These are phyloP conservation scores for Sugiyamaella marilandica DNA, from an alignment of 805 yeast genomes.

Conservation along the genomic window DNA sequence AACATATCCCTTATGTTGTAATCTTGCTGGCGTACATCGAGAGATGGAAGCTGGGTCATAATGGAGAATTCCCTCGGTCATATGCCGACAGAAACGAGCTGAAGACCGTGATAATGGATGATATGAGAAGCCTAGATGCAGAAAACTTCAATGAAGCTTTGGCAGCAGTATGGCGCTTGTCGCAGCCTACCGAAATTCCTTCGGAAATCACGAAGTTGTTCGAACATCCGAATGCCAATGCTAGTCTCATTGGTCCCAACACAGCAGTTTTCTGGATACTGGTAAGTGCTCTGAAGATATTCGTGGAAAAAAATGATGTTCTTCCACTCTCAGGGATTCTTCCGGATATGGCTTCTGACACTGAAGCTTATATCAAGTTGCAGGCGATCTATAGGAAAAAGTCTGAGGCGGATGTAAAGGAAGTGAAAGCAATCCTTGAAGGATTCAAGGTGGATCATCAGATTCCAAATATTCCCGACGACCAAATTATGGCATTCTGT, in stretches of 20 bases:
- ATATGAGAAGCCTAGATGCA: slow-evolving; percentile 38
- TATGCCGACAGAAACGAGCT: slow-evolving; percentile 39
- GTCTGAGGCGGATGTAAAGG: slow-evolving; percentile 4
- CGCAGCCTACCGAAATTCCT: slow-evolving; percentile 30
- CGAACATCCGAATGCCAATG: slow-evolving; percentile 1
- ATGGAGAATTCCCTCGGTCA: slow-evolving; percentile 31
- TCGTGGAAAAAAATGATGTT: slow-evolving; percentile 30
- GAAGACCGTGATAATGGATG: slow-evolving; percentile 35
- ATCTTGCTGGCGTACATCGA: slow-evolving; percentile 53
- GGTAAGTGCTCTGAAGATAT: slow-evolving; percentile 49
- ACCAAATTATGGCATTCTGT: slow-evolving; percentile 48
- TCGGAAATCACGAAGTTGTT: slow-evolving; percentile 14
- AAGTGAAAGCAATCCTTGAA: not conserved
- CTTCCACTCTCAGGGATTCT: slow-evolving; percentile 71
- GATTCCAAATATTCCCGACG: slow-evolving; percentile 43
- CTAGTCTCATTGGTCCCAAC: not conserved
- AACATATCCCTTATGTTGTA: slow-evolving; percentile 67
- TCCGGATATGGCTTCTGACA: slow-evolving; percentile 87
- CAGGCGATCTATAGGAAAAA: slow-evolving; percentile 55
- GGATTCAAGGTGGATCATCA: slow-evolving; percentile 31
- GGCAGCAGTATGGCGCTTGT: slow-evolving; percentile 41
- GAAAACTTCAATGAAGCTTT: slow-evolving; percentile 53
- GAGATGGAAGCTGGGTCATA: slow-evolving; percentile 34
- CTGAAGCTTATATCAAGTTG: slow-evolving; percentile 54
- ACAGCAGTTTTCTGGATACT: slow-evolving; percentile 57